Base-by-base conservation (phyloP, 1,139 yeast genomes). In the Saccharomyces hybrid region DNA sequence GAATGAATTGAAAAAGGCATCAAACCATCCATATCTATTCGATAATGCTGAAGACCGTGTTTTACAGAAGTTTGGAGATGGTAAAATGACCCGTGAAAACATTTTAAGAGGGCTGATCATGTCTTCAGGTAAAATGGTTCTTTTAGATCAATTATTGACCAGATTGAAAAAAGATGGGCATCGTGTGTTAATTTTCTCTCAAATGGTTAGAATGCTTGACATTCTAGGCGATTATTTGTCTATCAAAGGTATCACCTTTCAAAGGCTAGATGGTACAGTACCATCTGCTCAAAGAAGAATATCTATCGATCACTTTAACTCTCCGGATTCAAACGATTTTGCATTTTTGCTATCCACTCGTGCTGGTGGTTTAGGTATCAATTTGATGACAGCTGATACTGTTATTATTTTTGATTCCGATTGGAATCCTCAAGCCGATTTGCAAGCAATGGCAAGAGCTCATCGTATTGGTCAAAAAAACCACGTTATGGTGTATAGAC, bases 1-100 rank as follows among this genome's bases (percentile, higher is more conserved):
- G 96, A 87, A 90, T 65, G 99, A 95, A 70, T 78, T 93, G 73
- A 95, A 93, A 66, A 93, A 93, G 70, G 98, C 98, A 0, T 88
- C 97, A 0, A 93, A 95, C 66, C 99, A 93, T 69, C 99, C 99
- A 1, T 95, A 93, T 66, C 73, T 93, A 54, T 95, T 93, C 71
- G 97, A 91, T 61, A 88, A 88, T 56, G 98, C 96, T 2, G 99
- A 95, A 71, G 86, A 85, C 41, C 80, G 86, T 57, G 96, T 89
- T 27, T 74, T 90, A 58, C 76, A 81, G 5, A 82, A 83, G 56
- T 78, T 80, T 52, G 81, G 79, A 44, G 84, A 83, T 13, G 79
- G 83, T 6, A 69, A 72, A 26, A 71, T 72, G 56, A 77, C 89
- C 1, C 79, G 97, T 57, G 98, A 93, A 62, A 88, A 84, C 61